phyloP scores from a whole-genome alignment of 2,329 filamentous ascomycete genomes.

The Blumeria hordei region DNA sequence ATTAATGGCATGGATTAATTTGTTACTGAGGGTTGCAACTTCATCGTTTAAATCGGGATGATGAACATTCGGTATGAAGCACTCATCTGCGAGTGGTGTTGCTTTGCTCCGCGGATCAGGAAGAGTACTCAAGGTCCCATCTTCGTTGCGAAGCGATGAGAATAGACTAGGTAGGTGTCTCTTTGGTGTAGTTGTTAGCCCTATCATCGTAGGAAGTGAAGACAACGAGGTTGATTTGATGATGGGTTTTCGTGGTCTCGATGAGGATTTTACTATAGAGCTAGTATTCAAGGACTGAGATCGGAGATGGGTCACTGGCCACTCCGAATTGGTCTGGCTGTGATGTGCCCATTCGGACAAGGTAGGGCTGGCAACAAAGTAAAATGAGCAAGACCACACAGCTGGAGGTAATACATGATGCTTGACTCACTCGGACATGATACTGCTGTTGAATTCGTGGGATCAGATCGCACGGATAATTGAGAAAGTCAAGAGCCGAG shows the following conservation, averaged over 20 bases:
- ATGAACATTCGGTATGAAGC: slow-evolving; percentile 14
- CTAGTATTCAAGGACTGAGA: slow-evolving; percentile 25
- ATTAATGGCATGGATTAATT: slow-evolving; percentile 93
- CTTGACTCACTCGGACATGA: slow-evolving; percentile 6
- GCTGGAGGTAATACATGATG: neutral
- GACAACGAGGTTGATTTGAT: slow-evolving; percentile 18
- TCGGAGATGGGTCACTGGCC: slow-evolving; percentile 24
- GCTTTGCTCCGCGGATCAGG: slow-evolving; percentile 35
- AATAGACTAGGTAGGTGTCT: slow-evolving; percentile 10
- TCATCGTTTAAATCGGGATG: slow-evolving; percentile 41
- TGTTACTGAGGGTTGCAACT: slow-evolving; percentile 76
- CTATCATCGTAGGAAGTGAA: slow-evolving; percentile 18
- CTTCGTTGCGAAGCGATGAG: slow-evolving; percentile 22
- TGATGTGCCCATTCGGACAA: slow-evolving; percentile 24
- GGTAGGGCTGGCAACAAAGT: slow-evolving; percentile 5
- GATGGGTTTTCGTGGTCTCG: slow-evolving; percentile 14
- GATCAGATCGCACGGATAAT: neutral
- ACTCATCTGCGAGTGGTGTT: slow-evolving; percentile 20
- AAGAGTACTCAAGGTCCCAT: slow-evolving; percentile 42
- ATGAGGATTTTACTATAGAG: slow-evolving; percentile 8
- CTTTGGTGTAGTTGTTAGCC: slow-evolving; percentile 8
- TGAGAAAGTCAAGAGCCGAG: too few relatives aligned
- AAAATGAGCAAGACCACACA: neutral
- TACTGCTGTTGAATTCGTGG: neutral
- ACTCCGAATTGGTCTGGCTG: slow-evolving; percentile 19